phyloP scores from a whole-genome alignment of 1,284 basidiomycete genomes.

The Lignosus rhinocerotis region DNA sequence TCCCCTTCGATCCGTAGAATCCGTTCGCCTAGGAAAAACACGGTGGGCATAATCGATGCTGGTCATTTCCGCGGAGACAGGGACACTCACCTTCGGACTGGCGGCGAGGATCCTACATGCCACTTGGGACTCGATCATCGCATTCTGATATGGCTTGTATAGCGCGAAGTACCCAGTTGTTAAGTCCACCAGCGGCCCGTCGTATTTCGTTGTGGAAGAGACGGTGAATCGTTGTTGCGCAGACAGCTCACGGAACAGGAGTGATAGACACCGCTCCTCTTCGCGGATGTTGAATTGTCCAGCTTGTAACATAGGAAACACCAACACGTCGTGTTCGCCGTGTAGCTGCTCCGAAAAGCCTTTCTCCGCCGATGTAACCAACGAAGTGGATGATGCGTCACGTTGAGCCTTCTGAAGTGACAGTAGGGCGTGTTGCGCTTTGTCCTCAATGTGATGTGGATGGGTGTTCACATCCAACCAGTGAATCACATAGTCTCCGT shows the following conservation, averaged over 20 bases:
- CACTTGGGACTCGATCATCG: constrained; percentile 64
- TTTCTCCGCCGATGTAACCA: constrained; percentile 1
- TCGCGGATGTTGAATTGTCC: constrained; percentile 83
- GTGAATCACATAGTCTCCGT: constrained; percentile 43
- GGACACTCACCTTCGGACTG: constrained; percentile 70
- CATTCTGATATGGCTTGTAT: constrained; percentile 78
- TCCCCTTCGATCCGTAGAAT: constrained; percentile 87
- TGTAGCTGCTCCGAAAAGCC: not conserved
- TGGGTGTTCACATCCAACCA: constrained; percentile 61
- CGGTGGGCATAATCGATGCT: not conserved
- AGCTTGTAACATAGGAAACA: constrained; percentile 84
- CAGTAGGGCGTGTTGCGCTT: constrained; percentile 47
- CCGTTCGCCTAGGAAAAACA: constrained; percentile 77
- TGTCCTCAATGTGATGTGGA: constrained; percentile 61
- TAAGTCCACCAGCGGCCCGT: constrained; percentile 61
- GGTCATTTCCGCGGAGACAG: constrained; percentile 7
- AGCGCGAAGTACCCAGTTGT: constrained; percentile 97
- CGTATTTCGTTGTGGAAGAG: constrained; percentile 12
- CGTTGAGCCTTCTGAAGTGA: constrained; percentile 50
- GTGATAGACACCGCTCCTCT: constrained; percentile 68
- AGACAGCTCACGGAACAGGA: constrained; percentile 54
- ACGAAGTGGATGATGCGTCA: constrained; percentile 21
- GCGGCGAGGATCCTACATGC: constrained; percentile 82
- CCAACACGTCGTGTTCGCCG: constrained; percentile 48
- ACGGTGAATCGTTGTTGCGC: constrained; percentile 7